These are phyloP conservation scores for Ajuga chamaepitys DNA, from an alignment of 257 asterid species.

Conservation along the genomic window DNA sequence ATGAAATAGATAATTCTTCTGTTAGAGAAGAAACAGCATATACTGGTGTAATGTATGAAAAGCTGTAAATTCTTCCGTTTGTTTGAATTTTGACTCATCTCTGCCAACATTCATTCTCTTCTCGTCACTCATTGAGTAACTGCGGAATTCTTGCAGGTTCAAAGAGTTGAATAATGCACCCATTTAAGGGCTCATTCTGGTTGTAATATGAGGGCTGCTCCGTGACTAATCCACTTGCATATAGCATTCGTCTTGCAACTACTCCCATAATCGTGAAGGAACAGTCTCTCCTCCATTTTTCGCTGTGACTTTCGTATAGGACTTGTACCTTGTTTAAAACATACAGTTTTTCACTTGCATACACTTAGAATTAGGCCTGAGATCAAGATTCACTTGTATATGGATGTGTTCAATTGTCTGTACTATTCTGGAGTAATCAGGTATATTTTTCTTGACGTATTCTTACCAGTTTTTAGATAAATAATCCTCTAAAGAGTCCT, in stretches of 20 bases:
- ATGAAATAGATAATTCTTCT: not conserved
- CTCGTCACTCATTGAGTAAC: not conserved
- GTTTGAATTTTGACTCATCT: not conserved
- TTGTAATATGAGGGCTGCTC: not conserved
- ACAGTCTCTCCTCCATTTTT: not conserved
- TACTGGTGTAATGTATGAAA: not conserved
- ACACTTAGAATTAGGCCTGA: constrained; percentile 2
- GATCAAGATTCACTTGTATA: not conserved
- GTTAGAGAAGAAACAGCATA: not conserved
- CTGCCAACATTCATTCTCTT: not conserved
- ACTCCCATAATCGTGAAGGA: not conserved
- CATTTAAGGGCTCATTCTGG: not conserved
- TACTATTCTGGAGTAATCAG: no score
- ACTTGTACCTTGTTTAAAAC: not conserved
- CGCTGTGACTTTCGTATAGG: not conserved
- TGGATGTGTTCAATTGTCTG: not conserved
- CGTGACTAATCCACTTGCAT: not conserved
- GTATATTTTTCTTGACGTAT: no score
- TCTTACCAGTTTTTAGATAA: no score
- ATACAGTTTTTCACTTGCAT: not conserved
- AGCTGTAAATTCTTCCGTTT: not conserved
- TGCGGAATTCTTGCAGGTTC: constrained; percentile 22
- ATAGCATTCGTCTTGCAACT: not conserved
- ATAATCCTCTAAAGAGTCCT: no score
- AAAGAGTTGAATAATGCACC: constrained; percentile 10